Base-by-base conservation (phyloP, 1,139 yeast genomes). In the Blastobotrys illinoisensis region DNA sequence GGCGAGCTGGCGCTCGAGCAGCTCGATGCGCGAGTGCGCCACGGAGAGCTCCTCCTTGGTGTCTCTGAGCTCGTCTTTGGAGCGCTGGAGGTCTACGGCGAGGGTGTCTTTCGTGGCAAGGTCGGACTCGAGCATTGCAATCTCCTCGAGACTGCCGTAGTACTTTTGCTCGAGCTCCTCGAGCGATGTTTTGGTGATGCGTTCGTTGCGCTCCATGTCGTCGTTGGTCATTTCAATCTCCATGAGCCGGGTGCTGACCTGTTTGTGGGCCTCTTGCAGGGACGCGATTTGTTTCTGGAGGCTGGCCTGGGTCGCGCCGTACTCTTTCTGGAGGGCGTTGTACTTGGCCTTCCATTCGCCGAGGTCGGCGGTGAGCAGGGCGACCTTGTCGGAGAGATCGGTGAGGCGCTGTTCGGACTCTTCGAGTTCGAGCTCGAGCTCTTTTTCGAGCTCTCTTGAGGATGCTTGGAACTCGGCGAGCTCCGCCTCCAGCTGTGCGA, bases 191-290 rank as follows among this genome's bases (percentile, higher is more conserved):
- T 67, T 59, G 5, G 68, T 64, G 47, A 68, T 68, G 46, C 70
- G 61, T 28, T 68, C 74, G 20, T 62, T 65, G 18, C 69, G 65
- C 56, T 72, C 75, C 67, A 72, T 67, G 53, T 71, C 73, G 55
- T 72, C 75, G 53, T 71, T 71, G 36, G 65, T 69, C 64, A 69
- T 67, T 57, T 72, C 75, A 9, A 70, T 69, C 44, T 72, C 75
- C n/a, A 71, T 60, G n/a, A 72, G 62, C 45, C 64, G 61, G 16
- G 59, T 55, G 47, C 60, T 65, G 5, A 68, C 68, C 32, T 59
- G 60, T 36, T 57, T 59, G 47, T 66, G 68, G 1, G 70, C 69
- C 20, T 62, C 62, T 45, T 64, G 59, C 40, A 69, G 57, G 13
- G 67, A 49, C 3, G 56, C 57, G 18, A 67, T 62, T 55, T 69